These are phyloP conservation scores for Pyracantha coccinea DNA, from an alignment of 331 rosid species.

Conservation along the genomic window DNA sequence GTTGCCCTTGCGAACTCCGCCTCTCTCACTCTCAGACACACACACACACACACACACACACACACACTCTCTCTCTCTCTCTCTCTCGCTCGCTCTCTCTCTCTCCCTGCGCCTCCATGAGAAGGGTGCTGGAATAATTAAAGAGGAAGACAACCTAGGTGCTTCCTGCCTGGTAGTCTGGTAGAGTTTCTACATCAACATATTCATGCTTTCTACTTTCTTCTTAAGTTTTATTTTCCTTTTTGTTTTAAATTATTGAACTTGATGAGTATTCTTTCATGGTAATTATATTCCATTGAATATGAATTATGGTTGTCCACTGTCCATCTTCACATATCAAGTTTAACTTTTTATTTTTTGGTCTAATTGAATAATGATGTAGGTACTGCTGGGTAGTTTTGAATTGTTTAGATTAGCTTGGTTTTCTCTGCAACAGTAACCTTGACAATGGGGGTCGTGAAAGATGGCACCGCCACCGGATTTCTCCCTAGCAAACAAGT, in stretches of 20 bases:
- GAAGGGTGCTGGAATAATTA: neutral
- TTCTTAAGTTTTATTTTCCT: too few species aligned
- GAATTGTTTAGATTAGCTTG: neutral
- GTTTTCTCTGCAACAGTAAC: neutral
- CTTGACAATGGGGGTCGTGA: conserved; percentile 47
- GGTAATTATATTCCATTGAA: too few species aligned
- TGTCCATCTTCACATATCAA: neutral
- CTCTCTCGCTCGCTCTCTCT: too few species aligned
- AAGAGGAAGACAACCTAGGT: neutral
- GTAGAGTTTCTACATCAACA: neutral
- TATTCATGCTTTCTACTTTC: neutral
- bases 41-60: too few species aligned
- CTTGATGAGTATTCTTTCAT: neutral
- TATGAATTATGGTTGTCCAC: neutral
- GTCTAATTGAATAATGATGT: too few species aligned
- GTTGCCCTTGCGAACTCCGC: too few species aligned
- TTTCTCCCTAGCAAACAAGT: conserved; percentile 42
- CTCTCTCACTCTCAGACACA: too few species aligned
- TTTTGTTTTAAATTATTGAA: neutral
- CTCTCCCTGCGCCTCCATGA: too few species aligned
- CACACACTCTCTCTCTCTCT: too few species aligned
- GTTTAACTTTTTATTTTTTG: neutral
- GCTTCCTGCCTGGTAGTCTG: neutral
- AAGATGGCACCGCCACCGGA: conserved; percentile 60
- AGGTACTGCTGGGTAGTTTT: neutral